Evolutionary conservation across 1,139 yeast species (phyloP), one percentile per base, ranked within the genome.

Genomic region (Yarrowia galli): DNA sequence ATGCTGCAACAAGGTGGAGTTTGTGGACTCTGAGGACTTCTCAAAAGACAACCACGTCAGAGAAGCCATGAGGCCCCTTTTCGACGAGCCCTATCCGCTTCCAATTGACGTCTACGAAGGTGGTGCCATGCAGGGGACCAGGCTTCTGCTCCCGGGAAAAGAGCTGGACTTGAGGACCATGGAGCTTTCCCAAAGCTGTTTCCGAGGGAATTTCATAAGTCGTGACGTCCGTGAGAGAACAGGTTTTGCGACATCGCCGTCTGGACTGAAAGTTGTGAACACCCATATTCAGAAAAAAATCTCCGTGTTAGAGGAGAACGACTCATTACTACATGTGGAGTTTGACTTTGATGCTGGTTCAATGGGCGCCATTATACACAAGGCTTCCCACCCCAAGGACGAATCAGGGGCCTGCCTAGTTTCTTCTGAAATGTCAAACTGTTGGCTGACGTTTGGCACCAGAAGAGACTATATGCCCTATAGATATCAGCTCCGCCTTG

Each of bases 1-100:
- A 16, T 48, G 53, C 22, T 16, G 53, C 22, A 48, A 48, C 53
- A 25, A 25, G 53, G 53, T 48, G 36, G 36, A 48, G 15, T 25
- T 48, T 25, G 53, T 25, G 15, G 53, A 48, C 2, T 9, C 36
- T n/a, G 53, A 25, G 53, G 53, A 48, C 20, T 25, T 48, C n/a
- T 25, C 53, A 3, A 25, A n/a, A 10, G 36, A 48, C 22, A 13
- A 25, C 15, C 15, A 15, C 8, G 22, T n/a, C 22, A 48, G 53
- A n/a, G 36, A 25, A 16, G 2, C 8, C 20, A 48, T 48, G 35
- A 22, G 25, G 6, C 53, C 53, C 7, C 15, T 48, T 7, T 48
- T 48, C 36, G 20, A 25, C 15, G 53, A 48, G 36, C 35, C 10
- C 20, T 25, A 25, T 20, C 20, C 9, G 22, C 53, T 48, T n/a